Conservation (phyloP, 257 asterid species). For the Solanum pinnatisectum region DNA sequence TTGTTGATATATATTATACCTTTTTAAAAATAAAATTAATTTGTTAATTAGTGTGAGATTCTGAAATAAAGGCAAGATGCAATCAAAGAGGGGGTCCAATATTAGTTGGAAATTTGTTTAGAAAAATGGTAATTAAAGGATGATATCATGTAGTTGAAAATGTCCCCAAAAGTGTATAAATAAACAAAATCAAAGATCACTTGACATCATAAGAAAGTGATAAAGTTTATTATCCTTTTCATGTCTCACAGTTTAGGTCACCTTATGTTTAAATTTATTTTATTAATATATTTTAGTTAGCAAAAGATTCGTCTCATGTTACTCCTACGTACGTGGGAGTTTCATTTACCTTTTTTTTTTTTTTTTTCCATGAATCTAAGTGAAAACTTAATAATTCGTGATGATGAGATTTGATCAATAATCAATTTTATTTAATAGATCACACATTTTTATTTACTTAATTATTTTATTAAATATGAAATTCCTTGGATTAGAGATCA, state of each 20-base stretch:
- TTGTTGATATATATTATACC: neutral
- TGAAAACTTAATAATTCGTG: too few relatives aligned
- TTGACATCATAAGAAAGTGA: neutral
- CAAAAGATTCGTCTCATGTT: neutral
- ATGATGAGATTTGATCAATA: too few relatives aligned
- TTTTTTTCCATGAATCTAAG: neutral
- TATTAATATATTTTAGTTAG: neutral
- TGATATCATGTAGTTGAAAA: neutral
- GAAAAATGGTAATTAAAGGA: neutral
- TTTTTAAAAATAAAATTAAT: neutral
- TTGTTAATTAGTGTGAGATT: neutral
- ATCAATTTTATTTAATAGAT: too few relatives aligned
- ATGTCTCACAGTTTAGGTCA: neutral
- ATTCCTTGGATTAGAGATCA: neutral
- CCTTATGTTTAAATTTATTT: neutral
- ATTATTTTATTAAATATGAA: neutral
- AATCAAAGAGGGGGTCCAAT: neutral
- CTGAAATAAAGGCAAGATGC: neutral
- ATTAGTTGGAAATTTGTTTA: neutral
- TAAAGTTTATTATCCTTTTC: neutral
- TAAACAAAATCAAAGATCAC: neutral
- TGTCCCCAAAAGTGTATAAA: neutral
- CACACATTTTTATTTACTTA: neutral
- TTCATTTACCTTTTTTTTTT: neutral
- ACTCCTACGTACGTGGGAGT: neutral